Conservation (phyloP, 225 moss, liverwort and hornwort species). For the Sphagnum contortum region DNA sequence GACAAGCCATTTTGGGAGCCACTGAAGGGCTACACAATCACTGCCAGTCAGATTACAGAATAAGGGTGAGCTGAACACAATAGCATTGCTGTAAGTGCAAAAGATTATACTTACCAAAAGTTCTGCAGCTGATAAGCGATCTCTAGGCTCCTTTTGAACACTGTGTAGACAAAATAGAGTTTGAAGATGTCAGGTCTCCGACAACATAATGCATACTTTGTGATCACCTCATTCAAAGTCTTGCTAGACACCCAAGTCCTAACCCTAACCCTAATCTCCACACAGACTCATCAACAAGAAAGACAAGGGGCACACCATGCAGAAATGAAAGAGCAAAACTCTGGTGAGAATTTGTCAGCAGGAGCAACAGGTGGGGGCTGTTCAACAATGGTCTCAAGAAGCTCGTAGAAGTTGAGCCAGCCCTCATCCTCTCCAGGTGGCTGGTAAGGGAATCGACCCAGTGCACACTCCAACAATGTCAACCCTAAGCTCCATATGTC, state of each 20-base stretch:
- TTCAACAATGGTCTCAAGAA: slow-evolving; percentile 81
- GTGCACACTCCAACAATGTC: slow-evolving; percentile 63
- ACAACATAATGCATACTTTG: not conserved
- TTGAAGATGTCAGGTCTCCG: not conserved
- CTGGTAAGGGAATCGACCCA: slow-evolving; percentile 71
- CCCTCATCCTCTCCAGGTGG: slow-evolving; percentile 67
- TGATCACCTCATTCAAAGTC: not conserved
- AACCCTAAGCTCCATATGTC: slow-evolving; percentile 88
- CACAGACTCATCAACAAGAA: not conserved
- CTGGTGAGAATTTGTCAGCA: slow-evolving; percentile 68
- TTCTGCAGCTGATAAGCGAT: slow-evolving; percentile 42
- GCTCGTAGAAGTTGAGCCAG: slow-evolving; percentile 94
- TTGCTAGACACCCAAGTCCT: no score
- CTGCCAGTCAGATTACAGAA: no score
- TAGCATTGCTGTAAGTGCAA: no score
- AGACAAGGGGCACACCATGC: slow-evolving; percentile 55
- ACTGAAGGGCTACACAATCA: no score
- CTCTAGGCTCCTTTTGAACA: slow-evolving; percentile 58
- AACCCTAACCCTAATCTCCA: no score
- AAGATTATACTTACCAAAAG: slow-evolving; percentile 39
- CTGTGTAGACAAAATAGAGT: slow-evolving; percentile 10
- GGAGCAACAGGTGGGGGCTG: slow-evolving; percentile 89
- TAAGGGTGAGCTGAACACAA: no score
- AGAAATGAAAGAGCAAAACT: slow-evolving; percentile 96
- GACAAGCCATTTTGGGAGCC: no score